Percentiles rank a stretch among this genome's conserved stretches.
These are phyloP conservation scores for Ilex paraguariensis DNA, from an alignment of 305 asterid species.

Conservation along the genomic window DNA sequence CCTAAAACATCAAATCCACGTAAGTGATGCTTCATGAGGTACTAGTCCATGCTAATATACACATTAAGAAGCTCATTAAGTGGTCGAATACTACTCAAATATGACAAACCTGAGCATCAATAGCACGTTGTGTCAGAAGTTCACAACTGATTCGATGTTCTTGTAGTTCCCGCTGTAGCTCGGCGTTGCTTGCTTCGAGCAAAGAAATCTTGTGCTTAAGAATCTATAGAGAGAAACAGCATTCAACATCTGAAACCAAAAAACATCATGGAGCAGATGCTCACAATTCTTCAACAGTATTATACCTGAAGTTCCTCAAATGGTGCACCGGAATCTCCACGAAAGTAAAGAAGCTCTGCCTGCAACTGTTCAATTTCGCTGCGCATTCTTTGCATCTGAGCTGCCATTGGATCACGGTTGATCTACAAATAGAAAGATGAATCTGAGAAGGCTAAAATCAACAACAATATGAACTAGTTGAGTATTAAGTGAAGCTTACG, in stretches of 20 bases:
- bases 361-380: slow-evolving; percentile 90
- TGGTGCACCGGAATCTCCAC: slow-evolving; percentile 72
- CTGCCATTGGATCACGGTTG: slow-evolving; percentile 85
- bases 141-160: slow-evolving; percentile 54
- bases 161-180: slow-evolving; percentile 62
- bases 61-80: background rate
- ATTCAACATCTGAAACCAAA: slow-evolving; percentile 15
- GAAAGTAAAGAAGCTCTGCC: slow-evolving; percentile 76
- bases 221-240: slow-evolving; percentile 37
- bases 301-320: slow-evolving; percentile 81
- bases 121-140: slow-evolving; percentile 58
- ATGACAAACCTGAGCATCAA: slow-evolving; percentile 83
- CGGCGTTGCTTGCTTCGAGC: slow-evolving; percentile 83
- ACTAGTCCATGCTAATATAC: background rate
- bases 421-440: slow-evolving; percentile 37
- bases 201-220: slow-evolving; percentile 89
- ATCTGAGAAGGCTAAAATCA: background rate
- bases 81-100: background rate
- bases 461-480: background rate
- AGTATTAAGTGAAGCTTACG: slow-evolving; percentile 37
- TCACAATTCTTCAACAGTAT: slow-evolving; percentile 1
- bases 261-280: background rate
- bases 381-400: slow-evolving; percentile 86
- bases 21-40: background rate
- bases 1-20: slow-evolving; percentile 31